phyloP scores from a whole-genome alignment of 306 rosid genomes.

The Trifolium pratense region DNA sequence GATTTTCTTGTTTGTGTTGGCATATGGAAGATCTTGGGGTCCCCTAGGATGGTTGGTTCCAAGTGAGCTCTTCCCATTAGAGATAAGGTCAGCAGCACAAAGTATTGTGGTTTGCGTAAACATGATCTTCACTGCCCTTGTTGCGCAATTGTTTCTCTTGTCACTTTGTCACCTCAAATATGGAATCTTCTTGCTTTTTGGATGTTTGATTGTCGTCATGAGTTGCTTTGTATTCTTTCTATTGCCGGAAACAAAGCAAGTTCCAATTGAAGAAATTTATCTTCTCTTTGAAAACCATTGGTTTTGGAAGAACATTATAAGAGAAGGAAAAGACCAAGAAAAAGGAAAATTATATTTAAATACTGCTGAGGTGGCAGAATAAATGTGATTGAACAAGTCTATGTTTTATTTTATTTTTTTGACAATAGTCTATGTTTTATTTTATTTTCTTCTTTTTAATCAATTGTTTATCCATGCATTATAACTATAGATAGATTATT shows the following conservation, averaged over 20 bases:
- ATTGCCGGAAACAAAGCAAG: slow-evolving; percentile 92
- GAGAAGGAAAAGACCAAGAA: slow-evolving; percentile 37
- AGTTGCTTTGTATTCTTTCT: slow-evolving; percentile 77
- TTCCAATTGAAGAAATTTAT: slow-evolving; percentile 91
- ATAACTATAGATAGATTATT: background rate
- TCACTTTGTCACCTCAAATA: slow-evolving; percentile 88
- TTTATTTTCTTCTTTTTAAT: background rate
- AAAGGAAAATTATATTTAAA: no score
- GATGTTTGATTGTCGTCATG: slow-evolving; percentile 69
- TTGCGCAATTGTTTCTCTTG: slow-evolving; percentile 81
- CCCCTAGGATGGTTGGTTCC: slow-evolving; percentile 98
- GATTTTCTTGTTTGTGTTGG: slow-evolving; percentile 84
- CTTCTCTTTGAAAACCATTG: slow-evolving; percentile 84
- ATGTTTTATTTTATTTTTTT: slow-evolving; percentile 13
- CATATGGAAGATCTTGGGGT: slow-evolving; percentile 99
- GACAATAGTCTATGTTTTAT: slow-evolving; percentile 23
- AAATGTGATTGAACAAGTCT: slow-evolving; percentile 32
- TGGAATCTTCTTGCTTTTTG: slow-evolving; percentile 88
- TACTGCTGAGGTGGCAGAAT: no score
- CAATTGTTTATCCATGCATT: slow-evolving; percentile 28
- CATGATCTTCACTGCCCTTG: slow-evolving; percentile 86
- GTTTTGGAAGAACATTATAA: slow-evolving; percentile 77
- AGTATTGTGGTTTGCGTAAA: slow-evolving; percentile 93
- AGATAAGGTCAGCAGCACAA: slow-evolving; percentile 94
- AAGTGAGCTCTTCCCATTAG: slow-evolving; percentile 91